Percentiles rank a stretch among this genome's conserved stretches.
phyloP scores from a whole-genome alignment of 345 rosid species.

The Eucalyptus rudis region DNA sequence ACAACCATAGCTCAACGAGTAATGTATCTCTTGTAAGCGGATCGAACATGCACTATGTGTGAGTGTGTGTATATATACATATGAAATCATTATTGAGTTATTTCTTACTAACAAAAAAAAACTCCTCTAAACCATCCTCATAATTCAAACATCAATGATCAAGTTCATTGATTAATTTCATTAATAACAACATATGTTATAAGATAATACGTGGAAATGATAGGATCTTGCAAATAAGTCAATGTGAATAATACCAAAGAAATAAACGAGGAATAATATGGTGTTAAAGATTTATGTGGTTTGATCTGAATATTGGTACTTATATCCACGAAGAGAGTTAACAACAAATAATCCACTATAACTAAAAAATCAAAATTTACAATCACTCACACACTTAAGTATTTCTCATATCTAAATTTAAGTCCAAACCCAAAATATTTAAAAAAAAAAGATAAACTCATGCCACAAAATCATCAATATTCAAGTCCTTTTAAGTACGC shows the following conservation, averaged over 20 bases:
- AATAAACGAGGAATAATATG: fast-evolving
- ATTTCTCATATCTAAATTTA: fast-evolving
- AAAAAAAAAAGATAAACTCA: no score
- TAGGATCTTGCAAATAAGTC: fast-evolving
- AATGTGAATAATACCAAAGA: fast-evolving
- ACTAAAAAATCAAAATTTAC: fast-evolving
- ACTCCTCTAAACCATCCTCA: not conserved
- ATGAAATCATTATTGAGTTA: not conserved
- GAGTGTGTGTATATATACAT: no score
- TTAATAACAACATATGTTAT: no score
- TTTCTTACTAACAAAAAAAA: no score
- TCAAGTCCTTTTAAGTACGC: no score
- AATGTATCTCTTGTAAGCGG: not conserved
- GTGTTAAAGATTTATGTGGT: fast-evolving
- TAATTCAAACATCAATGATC: not conserved
- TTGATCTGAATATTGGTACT: fast-evolving
- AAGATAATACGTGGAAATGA: fast-evolving
- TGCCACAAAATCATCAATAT: fast-evolving
- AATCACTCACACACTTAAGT: fast-evolving
- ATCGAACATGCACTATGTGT: fast-evolving
- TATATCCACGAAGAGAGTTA: fast-evolving
- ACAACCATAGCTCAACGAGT: fast-evolving
- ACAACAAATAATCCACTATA: fast-evolving
- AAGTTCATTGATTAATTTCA: no score
- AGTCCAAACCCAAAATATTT: no score